Base-by-base conservation (phyloP, 2,329 filamentous ascomycete species). In the Aphanoascus verrucosus region DNA sequence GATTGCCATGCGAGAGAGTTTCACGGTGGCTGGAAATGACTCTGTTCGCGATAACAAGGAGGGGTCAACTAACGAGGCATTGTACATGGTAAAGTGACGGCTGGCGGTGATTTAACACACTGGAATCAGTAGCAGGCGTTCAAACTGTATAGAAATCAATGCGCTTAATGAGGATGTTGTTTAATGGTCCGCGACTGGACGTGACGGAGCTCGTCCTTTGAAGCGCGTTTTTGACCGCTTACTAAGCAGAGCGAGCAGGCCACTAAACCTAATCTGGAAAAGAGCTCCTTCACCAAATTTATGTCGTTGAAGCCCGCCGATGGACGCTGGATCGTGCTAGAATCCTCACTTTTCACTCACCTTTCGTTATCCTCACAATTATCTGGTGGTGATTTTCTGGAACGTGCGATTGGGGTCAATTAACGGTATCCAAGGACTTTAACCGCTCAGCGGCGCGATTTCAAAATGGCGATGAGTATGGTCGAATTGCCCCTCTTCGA, bases 391-490 rank as follows among this genome's bases (percentile, higher is more conserved):
- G 35, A 46, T n/a, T 38, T 46, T n/a, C 15, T 40, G 7, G 11
- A 4, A 7, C 23, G 3, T 7, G 7, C 23, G 3, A 28, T 28
- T 31, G 34, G 34, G 17, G 46, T 11, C 12, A 34, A 31, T 19
- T 12, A 23, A 19, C 12, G 0, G 6, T 23, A 7, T 31, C 17
- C 20, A 50, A 49, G 20, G 42, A 23, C 14, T 11, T 47, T 37
- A 40, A 42, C 49, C 57, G 55, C 57, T 47, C 40, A 56, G 59
- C 62, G 67, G 65, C 64, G 65, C 48, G 62, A 61, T 62, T 63
- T 68, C 65, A 72, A 68, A 45, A 74, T 74, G 72, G 71, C 72
- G 56, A 74, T 74, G 72, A 70, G 72, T 74, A 68, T 60, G 71
- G 65, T 55, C 52, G 59, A 54, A 15, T 60, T 69, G 61, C 67